Evolutionary conservation across 1,284 basidiomycete genomes (phyloP), one percentile per base, ranked within the genome.

Genomic region (Naganishia sp.): DNA sequence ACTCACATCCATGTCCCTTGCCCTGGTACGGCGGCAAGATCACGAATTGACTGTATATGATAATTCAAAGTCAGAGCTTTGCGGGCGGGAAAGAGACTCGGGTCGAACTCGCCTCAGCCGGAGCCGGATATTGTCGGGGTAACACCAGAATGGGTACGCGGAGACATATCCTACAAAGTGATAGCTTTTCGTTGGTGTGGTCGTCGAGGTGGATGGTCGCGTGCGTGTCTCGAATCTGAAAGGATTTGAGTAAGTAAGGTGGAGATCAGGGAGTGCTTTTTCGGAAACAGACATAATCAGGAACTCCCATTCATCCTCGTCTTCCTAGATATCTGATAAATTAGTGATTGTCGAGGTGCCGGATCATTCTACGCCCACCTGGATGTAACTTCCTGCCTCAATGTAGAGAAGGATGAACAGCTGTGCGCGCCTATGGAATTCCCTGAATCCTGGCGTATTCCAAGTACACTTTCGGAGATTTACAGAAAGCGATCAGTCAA

Each of bases 381-480:
- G 86, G 69, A 99, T 91, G 79, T 94, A 98, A 33, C 90, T 92
- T 6, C 93, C 94, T 7, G 87, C 96, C 77, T 99, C 95, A 75
- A 99, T 95, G 80, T 92, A 98, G 9, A 99, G 82, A 49, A 96
- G 80, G 66, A 96, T 91, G 76, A 97, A 97, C 63, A 97, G 78
- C 79, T 98, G 95, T 89, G 96, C 96, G 64, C 87, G 84, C n/a
- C 89, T 85, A 75, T 97, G 95, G 73, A 92, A 94, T 77, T 95
- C 92, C 73, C 84, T 85, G 81, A 97, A 99, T 4, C 92, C 94
- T 5, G 90, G 87, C 0, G 93, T 92, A 68, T 87, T 81, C 87
- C 92, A 95, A 6, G 87, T 94, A 28, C 87, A 78, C 90, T 92
- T 74, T 55, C 71, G 64, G 18, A 69, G n/a, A 21, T 68, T 23